Base-by-base conservation (phyloP, 1,284 basidiomycete genomes). In the Hemileia vastatrix region DNA sequence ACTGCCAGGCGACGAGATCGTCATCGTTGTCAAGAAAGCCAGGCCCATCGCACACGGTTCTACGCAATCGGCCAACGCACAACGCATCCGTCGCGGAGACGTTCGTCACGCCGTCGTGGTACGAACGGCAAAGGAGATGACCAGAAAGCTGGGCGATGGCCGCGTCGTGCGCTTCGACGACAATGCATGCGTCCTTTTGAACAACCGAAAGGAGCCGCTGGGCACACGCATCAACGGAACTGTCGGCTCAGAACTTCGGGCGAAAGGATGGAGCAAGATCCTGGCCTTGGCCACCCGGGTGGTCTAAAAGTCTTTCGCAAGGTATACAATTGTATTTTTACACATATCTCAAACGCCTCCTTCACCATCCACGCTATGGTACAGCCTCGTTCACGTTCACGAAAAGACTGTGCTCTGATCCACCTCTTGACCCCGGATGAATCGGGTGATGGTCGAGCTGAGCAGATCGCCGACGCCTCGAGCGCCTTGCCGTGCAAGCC, bases 191-290 rank as follows among this genome's bases (percentile, higher is more conserved):
- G 92, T 97, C 1, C 79, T 98, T 27, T 78, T 98, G 65, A 97
- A 98, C 78, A 90, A 90, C 80, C 96, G 96, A 79, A 84, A 87
- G 70, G 93, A 98, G 78, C 90, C 96, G 85, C 76, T 97, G 65
- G 94, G 92, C 5, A 95, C 92, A 63, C 84, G 94, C 70, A 90
- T 98, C 67, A 88, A 87, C 71, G 92, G 93, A 0, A 86, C 93
- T 47, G 92, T 97, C 19, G 90, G 88, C 64, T 86, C 86, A 2
- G 93, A 95, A 72, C 76, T 97, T 72, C 81, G 90, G 67, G 83
- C 86, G 78, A 89, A 87, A 74, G 92, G 92, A 0, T 98, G 93
- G 93, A 85, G 87, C 13, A 97, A 98, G 79, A 88, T 98, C 68
- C 83, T 91, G 61, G 86, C 86, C 77, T 78, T 96, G 72, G 92